Base-by-base conservation (phyloP, 495 filamentous ascomycete species). In the Penicillium longicatenatum region DNA sequence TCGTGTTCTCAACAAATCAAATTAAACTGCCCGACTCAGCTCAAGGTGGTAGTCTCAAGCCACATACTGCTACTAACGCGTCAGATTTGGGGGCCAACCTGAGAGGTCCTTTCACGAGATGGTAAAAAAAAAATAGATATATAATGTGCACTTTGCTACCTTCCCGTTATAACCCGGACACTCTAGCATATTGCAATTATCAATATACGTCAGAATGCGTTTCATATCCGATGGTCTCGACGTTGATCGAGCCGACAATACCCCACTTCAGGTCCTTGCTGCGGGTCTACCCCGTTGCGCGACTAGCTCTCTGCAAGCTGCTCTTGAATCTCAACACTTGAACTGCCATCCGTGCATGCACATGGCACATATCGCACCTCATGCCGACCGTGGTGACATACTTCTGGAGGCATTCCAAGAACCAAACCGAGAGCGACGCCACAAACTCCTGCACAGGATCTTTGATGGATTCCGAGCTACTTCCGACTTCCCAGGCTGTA, bases 231-330 rank as follows among this genome's bases (percentile, higher is more conserved):
- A 59, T 16, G 26, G 20, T 12, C 20, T 53, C 16, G 50, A 33
- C 22, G 14, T 49, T 14, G 50, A 59, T 30, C 50, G 17, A 41
- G 33, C 19, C 3, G 14, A 42, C 31, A 42, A 22, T 33, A 7
- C 10, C 31, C 11, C 50, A 29, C 7, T 70, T 41, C 51, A 61
- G 45, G 56, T 69, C 33, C 59, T 71, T 20, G 45, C 41, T 19
- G 67, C 64, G 10, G 68, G 67, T 26, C 68, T 65, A 14, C 61
- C 68, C 3, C 60, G 68, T 19, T 67, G 67, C 41, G 58, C 58
- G 29, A 69, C 59, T 1, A 57, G 57, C 46, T 62, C 63, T 26
- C 30, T 69, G n/a, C 66, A 69, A 49, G 55, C 66, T 16, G 68
- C 68, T 1, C 24, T 70, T 2, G 67, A 67, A 29, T 52, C 63